These are phyloP conservation scores for Sphaerulina populicola DNA, from an alignment of 2,329 filamentous ascomycete genomes.

Conservation along the genomic window DNA sequence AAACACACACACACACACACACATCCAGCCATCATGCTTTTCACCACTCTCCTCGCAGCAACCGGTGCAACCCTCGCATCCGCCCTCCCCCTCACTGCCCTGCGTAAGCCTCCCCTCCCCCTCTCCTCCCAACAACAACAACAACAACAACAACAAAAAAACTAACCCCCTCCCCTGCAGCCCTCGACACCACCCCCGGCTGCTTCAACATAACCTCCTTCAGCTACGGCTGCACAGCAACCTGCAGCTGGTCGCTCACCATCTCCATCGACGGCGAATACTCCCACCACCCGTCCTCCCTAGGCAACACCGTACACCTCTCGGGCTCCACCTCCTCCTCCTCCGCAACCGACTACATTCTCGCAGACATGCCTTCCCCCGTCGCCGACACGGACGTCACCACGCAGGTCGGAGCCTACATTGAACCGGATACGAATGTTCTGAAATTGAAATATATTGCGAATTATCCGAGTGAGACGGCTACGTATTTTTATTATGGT, in stretches of 20 bases:
- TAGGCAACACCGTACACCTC: too few species aligned
- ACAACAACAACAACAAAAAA: too few species aligned
- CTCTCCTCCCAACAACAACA: too few species aligned
- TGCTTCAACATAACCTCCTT: conserved; percentile 22
- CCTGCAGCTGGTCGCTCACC: conserved; percentile 22
- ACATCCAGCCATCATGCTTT: conserved; percentile 16
- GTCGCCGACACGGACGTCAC: not conserved
- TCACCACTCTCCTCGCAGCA: conserved; percentile 18
- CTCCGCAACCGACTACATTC: conserved; percentile 17
- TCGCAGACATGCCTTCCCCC: not conserved
- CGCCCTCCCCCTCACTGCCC: conserved; percentile 3
- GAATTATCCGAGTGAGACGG: not conserved
- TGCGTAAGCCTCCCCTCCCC: not conserved
- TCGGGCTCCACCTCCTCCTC: too few species aligned
- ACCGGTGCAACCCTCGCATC: conserved; percentile 16
- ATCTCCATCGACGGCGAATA: conserved; percentile 12
- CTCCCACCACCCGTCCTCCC: conserved; percentile 14
- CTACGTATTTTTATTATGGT: conserved; percentile 16
- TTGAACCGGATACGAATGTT: conserved; percentile 14
- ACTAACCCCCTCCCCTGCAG: not conserved
- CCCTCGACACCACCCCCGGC: not conserved
- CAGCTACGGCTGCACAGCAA: conserved; percentile 22
- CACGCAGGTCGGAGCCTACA: conserved; percentile 18
- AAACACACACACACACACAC: not conserved
- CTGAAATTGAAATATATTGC: conserved; percentile 20